Evolutionary conservation across 2,329 filamentous ascomycete species (phyloP).

Genomic region (Trichophyton verrucosum): DNA sequence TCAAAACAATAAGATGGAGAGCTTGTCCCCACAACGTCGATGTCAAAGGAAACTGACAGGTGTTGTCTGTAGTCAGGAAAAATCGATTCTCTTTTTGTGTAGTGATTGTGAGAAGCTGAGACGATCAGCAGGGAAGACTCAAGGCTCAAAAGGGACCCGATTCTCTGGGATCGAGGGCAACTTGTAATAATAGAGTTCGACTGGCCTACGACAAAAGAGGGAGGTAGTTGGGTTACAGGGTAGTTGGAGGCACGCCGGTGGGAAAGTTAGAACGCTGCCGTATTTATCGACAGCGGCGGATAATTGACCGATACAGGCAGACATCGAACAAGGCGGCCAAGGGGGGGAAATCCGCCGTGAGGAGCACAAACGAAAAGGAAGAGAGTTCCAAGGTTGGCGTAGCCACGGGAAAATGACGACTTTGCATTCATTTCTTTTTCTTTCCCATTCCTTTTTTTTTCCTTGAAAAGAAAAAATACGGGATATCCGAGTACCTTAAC

Average conservation of each 20-base stretch:
- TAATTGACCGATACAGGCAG: background rate
- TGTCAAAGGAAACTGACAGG: background rate
- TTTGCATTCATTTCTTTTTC: background rate
- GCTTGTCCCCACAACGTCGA: background rate
- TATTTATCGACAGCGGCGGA: background rate
- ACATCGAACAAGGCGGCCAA: background rate
- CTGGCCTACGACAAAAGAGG: conserved; percentile 3
- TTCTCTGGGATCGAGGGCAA: background rate
- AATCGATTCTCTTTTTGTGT: background rate
- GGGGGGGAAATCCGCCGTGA: background rate
- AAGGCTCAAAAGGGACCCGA: background rate
- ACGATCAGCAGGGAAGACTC: background rate
- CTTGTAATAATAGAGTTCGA: background rate
- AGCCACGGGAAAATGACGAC: conserved; percentile 12
- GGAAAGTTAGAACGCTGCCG: conserved; percentile 2
- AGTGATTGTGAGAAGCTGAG: background rate
- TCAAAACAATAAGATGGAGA: background rate
- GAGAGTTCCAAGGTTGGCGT: conserved; percentile 26
- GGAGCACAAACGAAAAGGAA: conserved; percentile 14
- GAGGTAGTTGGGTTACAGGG: conserved; percentile 1
- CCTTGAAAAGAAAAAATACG: background rate
- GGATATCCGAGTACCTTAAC: conserved; percentile 4
- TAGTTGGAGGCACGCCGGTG: background rate
- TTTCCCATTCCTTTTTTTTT: background rate
- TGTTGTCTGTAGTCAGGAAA: background rate